A percentile compares a stretch with the other conserved stretches of the same genome.
Evolutionary conservation across 2,329 filamentous ascomycete genomes (phyloP).

Genomic region (Ophiocordyceps camponoti-leonardi): DNA sequence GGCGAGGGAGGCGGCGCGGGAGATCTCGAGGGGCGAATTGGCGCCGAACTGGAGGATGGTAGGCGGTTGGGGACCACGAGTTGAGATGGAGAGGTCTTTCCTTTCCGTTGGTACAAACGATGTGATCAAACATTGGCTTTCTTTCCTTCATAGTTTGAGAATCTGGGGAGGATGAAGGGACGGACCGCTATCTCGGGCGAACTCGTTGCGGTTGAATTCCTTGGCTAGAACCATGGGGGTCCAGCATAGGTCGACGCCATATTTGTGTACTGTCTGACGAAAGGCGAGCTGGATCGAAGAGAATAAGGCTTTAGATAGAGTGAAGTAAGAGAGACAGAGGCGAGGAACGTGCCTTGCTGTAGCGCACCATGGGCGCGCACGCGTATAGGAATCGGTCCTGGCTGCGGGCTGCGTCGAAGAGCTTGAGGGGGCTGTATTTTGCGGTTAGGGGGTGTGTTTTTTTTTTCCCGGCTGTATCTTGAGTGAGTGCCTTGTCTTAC

Average conservation of each 20-base stretch:
- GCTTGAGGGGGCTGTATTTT: conserved; percentile 31
- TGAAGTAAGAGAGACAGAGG: not conserved
- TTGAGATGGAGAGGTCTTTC: conserved; percentile 43
- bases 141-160: not conserved
- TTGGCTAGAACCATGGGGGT: conserved; percentile 58
- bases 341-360: conserved; percentile 33
- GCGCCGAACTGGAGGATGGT: conserved; percentile 53
- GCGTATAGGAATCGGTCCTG: conserved; percentile 38
- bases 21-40: conserved; percentile 42
- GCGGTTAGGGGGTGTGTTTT: not conserved
- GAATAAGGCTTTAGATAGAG: not conserved
- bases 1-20: conserved; percentile 43
- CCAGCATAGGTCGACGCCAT: conserved; percentile 50
- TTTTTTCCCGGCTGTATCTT: not conserved
- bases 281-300: conserved; percentile 39
- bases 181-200: conserved; percentile 42
- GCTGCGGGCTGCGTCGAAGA: conserved; percentile 37
- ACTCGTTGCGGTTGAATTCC: conserved; percentile 45
- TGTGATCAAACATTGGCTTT: too few relatives aligned
- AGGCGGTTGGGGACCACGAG: conserved; percentile 30
- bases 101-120: too few relatives aligned
- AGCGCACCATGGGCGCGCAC: conserved; percentile 52
- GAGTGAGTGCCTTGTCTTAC: conserved; percentile 1
- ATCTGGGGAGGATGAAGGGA: too few relatives aligned
- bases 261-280: conserved; percentile 46